These are phyloP conservation scores for Hura crepitans DNA, from an alignment of 441 rosid species.

Conservation along the genomic window DNA sequence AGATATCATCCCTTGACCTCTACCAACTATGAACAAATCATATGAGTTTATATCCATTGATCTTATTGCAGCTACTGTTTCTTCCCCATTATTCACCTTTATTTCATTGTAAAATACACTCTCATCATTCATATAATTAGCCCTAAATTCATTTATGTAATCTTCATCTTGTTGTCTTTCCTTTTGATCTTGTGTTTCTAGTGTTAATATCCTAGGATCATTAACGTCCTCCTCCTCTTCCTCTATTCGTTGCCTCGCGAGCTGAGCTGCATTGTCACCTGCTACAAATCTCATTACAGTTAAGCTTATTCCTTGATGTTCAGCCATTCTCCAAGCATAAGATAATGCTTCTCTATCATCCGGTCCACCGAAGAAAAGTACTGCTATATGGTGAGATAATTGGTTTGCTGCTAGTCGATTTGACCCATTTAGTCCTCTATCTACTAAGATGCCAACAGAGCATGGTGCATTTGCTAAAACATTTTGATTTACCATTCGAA, in stretches of 20 bases:
- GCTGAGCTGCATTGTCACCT: slow-evolving; percentile 34
- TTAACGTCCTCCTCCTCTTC: slow-evolving; percentile 8
- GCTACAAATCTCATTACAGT: slow-evolving; percentile 61
- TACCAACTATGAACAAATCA: slow-evolving; percentile 81
- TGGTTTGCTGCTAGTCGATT: slow-evolving; percentile 52
- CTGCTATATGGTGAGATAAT: slow-evolving; percentile 58
- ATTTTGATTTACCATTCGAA: slow-evolving; percentile 74
- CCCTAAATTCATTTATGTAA: slow-evolving; percentile 46
- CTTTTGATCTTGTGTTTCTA: slow-evolving; percentile 33
- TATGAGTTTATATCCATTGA: slow-evolving; percentile 53
- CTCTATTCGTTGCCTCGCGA: not conserved
- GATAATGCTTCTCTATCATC: slow-evolving; percentile 85
- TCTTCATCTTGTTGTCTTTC: slow-evolving; percentile 60
- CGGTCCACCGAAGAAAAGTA: slow-evolving; percentile 80
- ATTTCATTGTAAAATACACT: slow-evolving; percentile 46
- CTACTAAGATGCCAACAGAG: slow-evolving; percentile 82
- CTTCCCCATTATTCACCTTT: slow-evolving; percentile 70
- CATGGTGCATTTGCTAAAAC: slow-evolving; percentile 70
- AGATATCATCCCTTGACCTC: slow-evolving; percentile 73
- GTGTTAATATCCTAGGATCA: slow-evolving; percentile 18
- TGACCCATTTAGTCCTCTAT: slow-evolving; percentile 67
- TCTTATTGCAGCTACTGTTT: slow-evolving; percentile 69
- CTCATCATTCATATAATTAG: slow-evolving; percentile 36
- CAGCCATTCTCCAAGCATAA: slow-evolving; percentile 79
- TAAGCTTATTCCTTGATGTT: slow-evolving; percentile 58